Conservation (phyloP, 2,329 filamentous ascomycete species). For the Talaromyces rugulosus region DNA sequence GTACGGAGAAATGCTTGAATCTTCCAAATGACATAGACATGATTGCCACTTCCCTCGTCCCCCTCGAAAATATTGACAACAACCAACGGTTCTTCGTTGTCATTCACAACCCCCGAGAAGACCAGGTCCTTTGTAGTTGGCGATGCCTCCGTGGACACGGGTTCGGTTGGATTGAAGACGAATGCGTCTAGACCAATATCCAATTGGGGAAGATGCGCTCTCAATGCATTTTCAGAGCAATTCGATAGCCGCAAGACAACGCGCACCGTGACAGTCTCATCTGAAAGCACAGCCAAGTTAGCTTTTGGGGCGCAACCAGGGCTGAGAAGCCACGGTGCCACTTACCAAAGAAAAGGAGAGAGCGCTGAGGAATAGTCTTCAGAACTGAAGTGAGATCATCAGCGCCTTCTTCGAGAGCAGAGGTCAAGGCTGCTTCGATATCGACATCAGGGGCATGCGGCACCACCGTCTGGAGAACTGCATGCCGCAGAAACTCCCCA, state of each 20-base stretch:
- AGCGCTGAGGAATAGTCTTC: slow-evolving; percentile 48
- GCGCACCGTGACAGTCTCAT: slow-evolving; percentile 52
- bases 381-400: slow-evolving; percentile 43
- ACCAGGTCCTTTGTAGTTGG: slow-evolving; percentile 37
- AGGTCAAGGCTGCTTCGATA: slow-evolving; percentile 37
- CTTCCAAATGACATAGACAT: slow-evolving; percentile 44
- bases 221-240: slow-evolving; percentile 46
- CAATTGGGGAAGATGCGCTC: slow-evolving; percentile 46
- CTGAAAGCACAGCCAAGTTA: slow-evolving; percentile 50
- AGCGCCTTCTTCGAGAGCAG: slow-evolving; percentile 42
- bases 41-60: slow-evolving; percentile 33
- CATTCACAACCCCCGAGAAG: slow-evolving; percentile 35
- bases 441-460: slow-evolving; percentile 39
- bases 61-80: slow-evolving; percentile 41
- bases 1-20: slow-evolving; percentile 39
- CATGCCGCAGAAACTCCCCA: slow-evolving; percentile 39
- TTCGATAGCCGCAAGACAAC: slow-evolving; percentile 49
- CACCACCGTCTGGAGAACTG: slow-evolving; percentile 41
- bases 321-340: background rate
- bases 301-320: slow-evolving; percentile 7
- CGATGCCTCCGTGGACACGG: slow-evolving; percentile 36
- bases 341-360: slow-evolving; percentile 51
- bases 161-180: slow-evolving; percentile 37
- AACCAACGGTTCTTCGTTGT: slow-evolving; percentile 41
- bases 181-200: slow-evolving; percentile 50